These are phyloP conservation scores for Rhizophora mangle DNA, from an alignment of 345 rosid genomes.

Conservation along the genomic window DNA sequence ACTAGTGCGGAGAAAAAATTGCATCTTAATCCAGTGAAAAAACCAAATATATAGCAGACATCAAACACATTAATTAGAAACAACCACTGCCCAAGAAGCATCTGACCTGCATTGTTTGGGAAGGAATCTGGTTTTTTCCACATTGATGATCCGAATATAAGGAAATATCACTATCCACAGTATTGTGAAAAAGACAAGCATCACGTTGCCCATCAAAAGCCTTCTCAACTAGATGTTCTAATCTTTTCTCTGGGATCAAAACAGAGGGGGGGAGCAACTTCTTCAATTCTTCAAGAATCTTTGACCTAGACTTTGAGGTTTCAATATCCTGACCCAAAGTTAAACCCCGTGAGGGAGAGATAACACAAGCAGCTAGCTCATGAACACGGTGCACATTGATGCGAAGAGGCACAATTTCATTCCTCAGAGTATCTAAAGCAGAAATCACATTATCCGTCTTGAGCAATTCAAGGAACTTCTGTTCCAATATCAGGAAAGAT, in stretches of 20 bases:
- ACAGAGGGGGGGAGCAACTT: constrained; percentile 61
- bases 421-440: constrained; percentile 53
- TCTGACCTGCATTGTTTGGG: constrained; percentile 63
- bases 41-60: neutral
- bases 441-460: constrained; percentile 36
- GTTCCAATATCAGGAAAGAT: constrained; percentile 62
- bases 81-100: neutral
- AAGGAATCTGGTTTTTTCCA: constrained; percentile 62
- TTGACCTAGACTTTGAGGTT: constrained; percentile 39
- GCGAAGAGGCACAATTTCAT: constrained; percentile 57
- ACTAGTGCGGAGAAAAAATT: neutral
- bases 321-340: constrained; percentile 28
- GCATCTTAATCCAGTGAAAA: neutral
- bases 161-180: constrained; percentile 51
- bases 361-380: constrained; percentile 51
- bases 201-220: constrained; percentile 58
- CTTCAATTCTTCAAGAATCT: constrained; percentile 53
- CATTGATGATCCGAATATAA: constrained; percentile 64
- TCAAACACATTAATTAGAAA: neutral
- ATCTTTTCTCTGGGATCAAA: constrained; percentile 57
- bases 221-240: constrained; percentile 66
- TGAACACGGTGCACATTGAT: constrained; percentile 44
- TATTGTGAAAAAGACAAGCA: constrained; percentile 62
- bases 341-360: constrained; percentile 34
- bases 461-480: constrained; percentile 60